Conservation (phyloP, 2,329 filamentous ascomycete species). For the Rhinocladiella similis region DNA sequence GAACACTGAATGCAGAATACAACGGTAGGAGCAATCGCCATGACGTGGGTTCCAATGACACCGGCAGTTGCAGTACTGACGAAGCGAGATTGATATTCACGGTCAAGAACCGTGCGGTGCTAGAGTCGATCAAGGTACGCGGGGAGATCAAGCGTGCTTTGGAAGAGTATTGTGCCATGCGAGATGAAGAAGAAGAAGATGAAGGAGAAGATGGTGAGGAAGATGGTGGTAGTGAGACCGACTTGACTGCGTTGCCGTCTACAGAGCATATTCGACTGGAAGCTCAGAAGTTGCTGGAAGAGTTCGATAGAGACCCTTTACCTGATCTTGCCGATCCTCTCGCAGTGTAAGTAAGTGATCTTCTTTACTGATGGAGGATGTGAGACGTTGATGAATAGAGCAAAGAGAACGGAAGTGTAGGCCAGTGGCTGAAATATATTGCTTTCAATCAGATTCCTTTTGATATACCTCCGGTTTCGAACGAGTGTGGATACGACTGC, state of each 20-base stretch:
- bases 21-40: no score
- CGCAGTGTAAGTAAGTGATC: no score
- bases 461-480: no score
- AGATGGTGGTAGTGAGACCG: background rate
- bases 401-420: no score
- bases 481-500: no score
- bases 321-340: background rate
- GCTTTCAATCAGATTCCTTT: no score
- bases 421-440: no score
- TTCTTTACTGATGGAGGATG: no score
- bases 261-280: conserved; percentile 2
- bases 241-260: background rate
- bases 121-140: conserved; percentile 11
- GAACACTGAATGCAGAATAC: background rate
- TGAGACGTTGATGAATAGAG: no score
- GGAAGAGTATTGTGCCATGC: conserved; percentile 2
- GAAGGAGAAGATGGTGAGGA: no score
- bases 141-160: conserved; percentile 9
- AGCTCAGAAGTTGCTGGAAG: conserved; percentile 7
- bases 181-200: background rate
- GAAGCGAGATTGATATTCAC: conserved; percentile 4
- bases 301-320: conserved; percentile 4
- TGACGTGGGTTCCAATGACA: no score
- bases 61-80: background rate
- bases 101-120: conserved; percentile 7